These are phyloP conservation scores for Ganoderma boninense DNA, from an alignment of 1,284 basidiomycete genomes.

Conservation along the genomic window DNA sequence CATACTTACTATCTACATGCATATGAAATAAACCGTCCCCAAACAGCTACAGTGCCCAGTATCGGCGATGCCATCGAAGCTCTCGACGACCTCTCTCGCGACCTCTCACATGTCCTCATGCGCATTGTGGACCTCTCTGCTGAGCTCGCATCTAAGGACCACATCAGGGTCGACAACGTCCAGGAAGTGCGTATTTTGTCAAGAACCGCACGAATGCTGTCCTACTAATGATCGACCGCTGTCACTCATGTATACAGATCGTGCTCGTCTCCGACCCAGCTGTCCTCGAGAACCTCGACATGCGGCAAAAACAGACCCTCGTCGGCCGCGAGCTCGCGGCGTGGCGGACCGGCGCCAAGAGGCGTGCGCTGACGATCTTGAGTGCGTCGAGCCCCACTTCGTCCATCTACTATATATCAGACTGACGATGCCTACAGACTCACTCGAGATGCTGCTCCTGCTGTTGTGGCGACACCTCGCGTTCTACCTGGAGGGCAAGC, in stretches of 20 bases:
- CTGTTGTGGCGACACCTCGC: conserved; percentile 88
- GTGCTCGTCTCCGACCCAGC: conserved; percentile 61
- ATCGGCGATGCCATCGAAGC: conserved; percentile 80
- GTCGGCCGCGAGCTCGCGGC: conserved; percentile 67
- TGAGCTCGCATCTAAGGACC: conserved; percentile 76
- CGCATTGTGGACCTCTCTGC: conserved; percentile 74
- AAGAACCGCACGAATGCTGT: not conserved
- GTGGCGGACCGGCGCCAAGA: conserved; percentile 52
- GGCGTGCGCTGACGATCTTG: conserved; percentile 61
- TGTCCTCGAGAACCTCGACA: conserved; percentile 69
- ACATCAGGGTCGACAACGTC: conserved; percentile 75
- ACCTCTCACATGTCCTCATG: conserved; percentile 68
- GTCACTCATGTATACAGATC: conserved; percentile 49
- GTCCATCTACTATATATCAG: conserved; percentile 8
- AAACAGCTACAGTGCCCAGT: conserved; percentile 75
- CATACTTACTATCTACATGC: too few species aligned
- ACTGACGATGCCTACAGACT: conserved; percentile 52
- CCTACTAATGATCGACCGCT: too few species aligned
- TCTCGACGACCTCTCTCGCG: conserved; percentile 66
- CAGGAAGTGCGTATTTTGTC: conserved; percentile 59
- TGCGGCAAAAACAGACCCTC: conserved; percentile 70
- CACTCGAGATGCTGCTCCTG: conserved; percentile 85
- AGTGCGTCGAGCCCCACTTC: conserved; percentile 47
- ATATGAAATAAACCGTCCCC: too few species aligned
- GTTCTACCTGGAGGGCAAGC: conserved; percentile 59